Base-by-base conservation (phyloP, 352 stramenopile genomes). In the Pythium utonaiense region DNA sequence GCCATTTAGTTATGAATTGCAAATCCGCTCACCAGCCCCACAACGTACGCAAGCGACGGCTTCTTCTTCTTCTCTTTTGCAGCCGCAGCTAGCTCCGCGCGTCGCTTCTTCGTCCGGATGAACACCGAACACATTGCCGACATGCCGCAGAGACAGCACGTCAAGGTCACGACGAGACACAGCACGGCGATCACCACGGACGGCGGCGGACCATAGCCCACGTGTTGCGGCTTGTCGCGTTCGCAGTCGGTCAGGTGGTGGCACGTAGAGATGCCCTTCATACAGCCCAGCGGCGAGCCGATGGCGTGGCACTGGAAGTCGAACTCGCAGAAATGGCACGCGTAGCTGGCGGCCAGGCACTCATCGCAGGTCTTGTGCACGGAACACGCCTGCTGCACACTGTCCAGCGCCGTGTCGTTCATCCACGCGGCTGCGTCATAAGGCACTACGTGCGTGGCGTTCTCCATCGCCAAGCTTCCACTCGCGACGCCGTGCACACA, bases 271-370 rank as follows among this genome's bases (percentile, higher is more conserved):
- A 95, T 84, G 45, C 86, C 86, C 8, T 69, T 79, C 16, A 83
- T 40, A 41, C 86, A 95, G 28, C 86, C 86, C 31, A 73, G 65
- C 0, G 71, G 70, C 10, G 83, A 93, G 12, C 78, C 80, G 28
- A 95, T 91, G 12, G 74, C 69, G 47, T 95, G 86, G 65, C 86
- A 95, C 60, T 93, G 71, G 54, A 90, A 93, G 73, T 95, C 86
- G 28, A 62, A 81, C 62, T 88, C 70, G 65, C 86, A 95, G 45
- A 93, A 95, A 55, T 95, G 86, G 58, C 86, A 95, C 12, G 77
- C 53, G 62, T 79, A 75, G 66, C 83, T 92, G 17, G 85, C 73
- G 33, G 81, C 85, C 45, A 94, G 57, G 52, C 85, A 94, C 34
- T 74, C 70, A 55, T 94, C 85, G 62, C 85, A 94, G 41, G 84